Conservation (phyloP, 2,329 filamentous ascomycete species). For the Fusarium pseudonygamai region DNA sequence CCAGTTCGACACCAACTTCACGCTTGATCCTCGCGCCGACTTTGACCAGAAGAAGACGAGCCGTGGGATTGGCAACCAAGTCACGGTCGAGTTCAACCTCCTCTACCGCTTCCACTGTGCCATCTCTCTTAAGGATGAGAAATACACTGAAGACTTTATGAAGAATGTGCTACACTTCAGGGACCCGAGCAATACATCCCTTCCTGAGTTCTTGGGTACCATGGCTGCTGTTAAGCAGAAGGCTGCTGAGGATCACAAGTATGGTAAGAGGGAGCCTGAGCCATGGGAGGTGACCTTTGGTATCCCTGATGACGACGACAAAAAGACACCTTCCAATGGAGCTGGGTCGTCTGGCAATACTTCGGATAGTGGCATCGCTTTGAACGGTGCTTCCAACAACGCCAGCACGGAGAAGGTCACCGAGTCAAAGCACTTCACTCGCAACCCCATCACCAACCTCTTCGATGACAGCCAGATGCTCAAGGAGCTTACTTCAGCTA, state of each 20-base stretch:
- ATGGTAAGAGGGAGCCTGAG: background rate
- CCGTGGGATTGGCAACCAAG: slow-evolving; percentile 48
- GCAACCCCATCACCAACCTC: slow-evolving; percentile 18
- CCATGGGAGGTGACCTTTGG: slow-evolving; percentile 7
- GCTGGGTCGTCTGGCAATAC: background rate
- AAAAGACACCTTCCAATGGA: background rate
- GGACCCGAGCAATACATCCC: background rate
- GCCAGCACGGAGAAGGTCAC: background rate
- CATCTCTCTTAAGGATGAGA: slow-evolving; percentile 46
- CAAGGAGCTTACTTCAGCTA: slow-evolving; percentile 52
- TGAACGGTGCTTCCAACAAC: background rate
- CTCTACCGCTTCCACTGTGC: slow-evolving; percentile 49
- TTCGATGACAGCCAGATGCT: slow-evolving; percentile 27
- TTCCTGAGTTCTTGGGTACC: background rate
- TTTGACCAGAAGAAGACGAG: slow-evolving; percentile 38
- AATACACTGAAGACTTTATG: slow-evolving; percentile 43
- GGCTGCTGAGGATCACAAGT: background rate
- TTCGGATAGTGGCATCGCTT: background rate
- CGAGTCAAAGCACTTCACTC: background rate
- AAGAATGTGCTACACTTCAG: background rate
- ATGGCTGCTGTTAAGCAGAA: background rate
- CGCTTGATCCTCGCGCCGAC: slow-evolving; percentile 46
- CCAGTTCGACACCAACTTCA: slow-evolving; percentile 65
- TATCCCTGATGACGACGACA: background rate
- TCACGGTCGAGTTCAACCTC: slow-evolving; percentile 49